Conservation (phyloP, 2,329 filamentous ascomycete species). For the Pyricularia pennisetigena region DNA sequence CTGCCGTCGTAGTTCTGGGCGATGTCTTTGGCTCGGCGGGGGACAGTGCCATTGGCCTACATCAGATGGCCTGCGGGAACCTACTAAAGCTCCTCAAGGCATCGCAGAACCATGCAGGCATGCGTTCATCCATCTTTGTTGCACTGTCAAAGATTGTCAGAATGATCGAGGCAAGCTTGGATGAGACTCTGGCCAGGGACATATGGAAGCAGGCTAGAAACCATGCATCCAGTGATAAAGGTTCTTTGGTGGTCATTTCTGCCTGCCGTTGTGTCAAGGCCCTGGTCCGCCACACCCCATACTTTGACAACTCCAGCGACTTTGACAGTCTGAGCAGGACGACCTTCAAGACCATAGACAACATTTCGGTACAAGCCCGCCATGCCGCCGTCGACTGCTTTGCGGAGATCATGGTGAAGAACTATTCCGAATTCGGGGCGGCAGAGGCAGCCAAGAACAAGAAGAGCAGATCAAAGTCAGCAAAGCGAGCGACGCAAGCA, state of each 20-base stretch:
- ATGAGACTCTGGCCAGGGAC: constrained; percentile 78
- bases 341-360: constrained; percentile 82
- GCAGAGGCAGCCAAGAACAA: constrained; percentile 46
- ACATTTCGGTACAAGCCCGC: constrained; percentile 61
- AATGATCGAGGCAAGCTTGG: constrained; percentile 67
- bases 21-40: constrained; percentile 87
- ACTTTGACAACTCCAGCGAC: constrained; percentile 81
- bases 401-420: constrained; percentile 72
- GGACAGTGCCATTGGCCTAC: constrained; percentile 81
- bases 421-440: constrained; percentile 53
- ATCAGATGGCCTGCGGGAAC: constrained; percentile 61
- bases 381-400: constrained; percentile 82
- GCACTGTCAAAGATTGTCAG: constrained; percentile 66
- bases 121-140: constrained; percentile 68
- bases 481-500: constrained; percentile 50
- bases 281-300: constrained; percentile 61
- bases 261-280: constrained; percentile 72
- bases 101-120: constrained; percentile 68
- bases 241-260: constrained; percentile 65
- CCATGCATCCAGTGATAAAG: constrained; percentile 70
- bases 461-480: constrained; percentile 51
- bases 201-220: constrained; percentile 86
- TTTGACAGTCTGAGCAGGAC: constrained; percentile 80
- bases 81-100: constrained; percentile 73
- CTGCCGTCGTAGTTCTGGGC: constrained; percentile 77